These are phyloP conservation scores for Simmondsia chinensis DNA, from an alignment of 148 eudicot genomes.

Conservation along the genomic window DNA sequence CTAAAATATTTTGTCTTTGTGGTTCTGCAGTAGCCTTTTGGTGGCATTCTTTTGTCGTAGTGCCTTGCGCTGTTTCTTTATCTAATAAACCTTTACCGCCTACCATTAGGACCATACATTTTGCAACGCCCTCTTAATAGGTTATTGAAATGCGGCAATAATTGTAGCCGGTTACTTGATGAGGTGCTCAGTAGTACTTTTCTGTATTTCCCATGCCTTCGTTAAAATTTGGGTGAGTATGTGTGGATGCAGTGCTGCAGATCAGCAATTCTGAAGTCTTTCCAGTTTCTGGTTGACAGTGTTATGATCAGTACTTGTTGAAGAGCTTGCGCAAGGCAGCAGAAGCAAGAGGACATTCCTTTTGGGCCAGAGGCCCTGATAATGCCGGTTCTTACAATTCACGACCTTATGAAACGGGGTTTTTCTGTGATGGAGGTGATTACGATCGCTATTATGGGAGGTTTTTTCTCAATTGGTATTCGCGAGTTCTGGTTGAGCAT, in stretches of 20 bases:
- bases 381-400: conserved; percentile 94
- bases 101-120: no score
- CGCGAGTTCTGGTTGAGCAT: conserved; percentile 83
- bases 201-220: neutral
- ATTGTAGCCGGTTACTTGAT: no score
- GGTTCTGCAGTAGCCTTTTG: no score
- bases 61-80: no score
- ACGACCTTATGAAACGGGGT: conserved; percentile 87
- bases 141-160: no score
- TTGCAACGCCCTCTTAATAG: no score
- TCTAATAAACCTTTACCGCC: no score
- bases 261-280: neutral
- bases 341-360: conserved; percentile 75
- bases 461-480: conserved; percentile 91
- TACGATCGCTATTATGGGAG: conserved; percentile 91
- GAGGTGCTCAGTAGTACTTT: no score
- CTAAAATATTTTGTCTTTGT: no score
- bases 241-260: conserved; percentile 1
- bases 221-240: no score
- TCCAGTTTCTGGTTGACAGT: conserved; percentile 37
- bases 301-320: conserved; percentile 83
- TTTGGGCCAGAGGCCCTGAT: conserved; percentile 86
- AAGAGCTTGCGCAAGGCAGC: conserved; percentile 85
- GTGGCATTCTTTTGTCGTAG: no score
- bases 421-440: conserved; percentile 96